Evolutionary conservation across 169 alveolate species (phyloP).

Genomic region (Eimeria acervulina): DNA sequence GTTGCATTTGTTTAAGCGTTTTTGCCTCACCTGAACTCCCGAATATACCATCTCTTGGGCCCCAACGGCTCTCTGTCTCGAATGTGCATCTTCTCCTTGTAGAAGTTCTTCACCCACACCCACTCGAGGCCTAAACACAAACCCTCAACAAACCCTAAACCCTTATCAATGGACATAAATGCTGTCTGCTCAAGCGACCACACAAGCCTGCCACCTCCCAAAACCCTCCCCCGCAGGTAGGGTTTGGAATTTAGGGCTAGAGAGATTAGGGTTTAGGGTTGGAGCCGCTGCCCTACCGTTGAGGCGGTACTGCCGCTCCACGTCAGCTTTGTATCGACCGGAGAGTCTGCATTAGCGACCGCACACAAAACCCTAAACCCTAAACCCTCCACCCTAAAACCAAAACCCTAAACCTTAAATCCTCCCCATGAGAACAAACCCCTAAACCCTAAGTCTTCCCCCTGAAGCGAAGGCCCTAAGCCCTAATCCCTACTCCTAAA

Average conservation of each 20-base stretch:
- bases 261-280: background rate
- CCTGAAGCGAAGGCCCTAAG: background rate
- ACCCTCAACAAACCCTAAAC: background rate
- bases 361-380: background rate
- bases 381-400: background rate
- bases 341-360: conserved; percentile 85
- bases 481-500: background rate
- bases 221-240: background rate
- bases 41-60: conserved; percentile 91
- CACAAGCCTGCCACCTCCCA: background rate
- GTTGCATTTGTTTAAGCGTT: background rate
- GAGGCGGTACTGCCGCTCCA: conserved; percentile 91
- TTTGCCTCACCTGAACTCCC: conserved; percentile 86
- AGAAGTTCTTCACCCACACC: conserved; percentile 92
- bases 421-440: background rate
- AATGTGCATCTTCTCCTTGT: conserved; percentile 89
- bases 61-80: conserved; percentile 91
- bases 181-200: background rate
- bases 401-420: background rate
- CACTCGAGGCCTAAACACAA: conserved; percentile 91
- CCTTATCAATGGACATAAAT: background rate
- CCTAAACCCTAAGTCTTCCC: conserved; percentile 82
- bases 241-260: background rate
- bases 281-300: conserved; percentile 86
- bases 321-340: conserved; percentile 92